Percentiles rank a stretch among this genome's conserved stretches.
phyloP scores from a whole-genome alignment of 139 green algal species.

The Parachlorella kessleri region DNA sequence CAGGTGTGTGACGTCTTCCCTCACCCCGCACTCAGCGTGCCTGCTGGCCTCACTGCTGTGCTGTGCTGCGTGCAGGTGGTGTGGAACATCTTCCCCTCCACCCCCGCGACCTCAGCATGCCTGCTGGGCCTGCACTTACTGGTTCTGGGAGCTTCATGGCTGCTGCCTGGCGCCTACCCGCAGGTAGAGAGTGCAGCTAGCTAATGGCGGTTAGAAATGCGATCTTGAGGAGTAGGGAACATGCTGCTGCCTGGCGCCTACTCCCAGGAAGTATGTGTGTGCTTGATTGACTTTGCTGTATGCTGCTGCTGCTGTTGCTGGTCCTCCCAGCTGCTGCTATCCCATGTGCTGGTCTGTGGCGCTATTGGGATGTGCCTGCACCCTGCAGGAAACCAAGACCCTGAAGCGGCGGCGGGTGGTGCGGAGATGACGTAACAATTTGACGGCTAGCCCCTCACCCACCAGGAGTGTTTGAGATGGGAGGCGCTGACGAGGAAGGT shows the following conservation, averaged over 20 bases:
- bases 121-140: not conserved
- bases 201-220: not conserved
- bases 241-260: no score
- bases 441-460: not conserved
- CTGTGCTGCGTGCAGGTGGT: not conserved
- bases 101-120: not conserved
- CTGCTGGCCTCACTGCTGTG: no score
- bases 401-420: not conserved
- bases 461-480: no score
- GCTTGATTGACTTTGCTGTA: no score
- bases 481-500: no score
- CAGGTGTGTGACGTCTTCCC: no score
- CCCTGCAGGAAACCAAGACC: not conserved
- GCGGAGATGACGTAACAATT: not conserved
- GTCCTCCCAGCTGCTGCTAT: not conserved
- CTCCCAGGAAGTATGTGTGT: no score
- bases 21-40: no score
- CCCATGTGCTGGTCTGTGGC: not conserved
- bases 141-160: not conserved
- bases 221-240: not conserved
- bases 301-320: not conserved
- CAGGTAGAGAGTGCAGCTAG: not conserved
- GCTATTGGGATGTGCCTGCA: no score
- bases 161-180: not conserved
- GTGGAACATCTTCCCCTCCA: not conserved